Percentiles rank a stretch among this genome's conserved stretches.
Evolutionary conservation across 768 basidiomycete species (phyloP).

Genomic region (Hygrocybe punicea): DNA sequence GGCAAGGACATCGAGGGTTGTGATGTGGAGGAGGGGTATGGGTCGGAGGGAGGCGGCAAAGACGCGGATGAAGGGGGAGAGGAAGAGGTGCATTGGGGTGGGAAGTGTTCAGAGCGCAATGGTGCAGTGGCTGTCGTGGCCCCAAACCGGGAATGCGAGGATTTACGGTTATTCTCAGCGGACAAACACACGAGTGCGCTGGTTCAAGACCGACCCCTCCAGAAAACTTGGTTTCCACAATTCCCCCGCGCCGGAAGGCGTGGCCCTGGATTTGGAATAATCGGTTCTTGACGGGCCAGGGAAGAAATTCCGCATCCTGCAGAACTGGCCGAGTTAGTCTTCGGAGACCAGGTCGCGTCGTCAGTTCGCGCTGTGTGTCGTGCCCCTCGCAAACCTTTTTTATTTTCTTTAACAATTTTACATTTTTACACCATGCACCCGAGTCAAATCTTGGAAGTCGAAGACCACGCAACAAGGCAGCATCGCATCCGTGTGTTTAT

Average conservation of each 20-base stretch:
- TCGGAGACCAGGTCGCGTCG: constrained; percentile 82
- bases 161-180: constrained; percentile 61
- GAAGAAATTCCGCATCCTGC: constrained; percentile 91
- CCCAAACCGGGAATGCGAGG: constrained; percentile 76
- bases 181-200: constrained; percentile 68
- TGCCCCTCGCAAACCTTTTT: constrained; percentile 77
- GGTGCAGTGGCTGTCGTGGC: constrained; percentile 79
- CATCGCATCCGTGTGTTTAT: constrained; percentile 39
- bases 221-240: constrained; percentile 89
- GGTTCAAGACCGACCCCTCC: constrained; percentile 93
- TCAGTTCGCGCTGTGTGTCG: constrained; percentile 80
- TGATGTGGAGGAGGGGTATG: constrained; percentile 52
- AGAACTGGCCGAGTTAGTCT: constrained; percentile 88
- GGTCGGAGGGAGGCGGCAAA: constrained; percentile 56
- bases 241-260: constrained; percentile 57
- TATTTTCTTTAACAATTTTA: constrained; percentile 6
- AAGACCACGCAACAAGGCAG: constrained; percentile 46
- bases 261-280: constrained; percentile 72
- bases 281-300: constrained; percentile 80
- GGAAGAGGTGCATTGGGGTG: constrained; percentile 9
- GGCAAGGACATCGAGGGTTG: constrained; percentile 64
- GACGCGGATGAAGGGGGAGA: constrained; percentile 45
- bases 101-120: constrained; percentile 27
- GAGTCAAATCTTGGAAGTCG: constrained; percentile 41
- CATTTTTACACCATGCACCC: constrained; percentile 3